Conservation (phyloP, 495 filamentous ascomycete species). For the Neurospora cerealis region DNA sequence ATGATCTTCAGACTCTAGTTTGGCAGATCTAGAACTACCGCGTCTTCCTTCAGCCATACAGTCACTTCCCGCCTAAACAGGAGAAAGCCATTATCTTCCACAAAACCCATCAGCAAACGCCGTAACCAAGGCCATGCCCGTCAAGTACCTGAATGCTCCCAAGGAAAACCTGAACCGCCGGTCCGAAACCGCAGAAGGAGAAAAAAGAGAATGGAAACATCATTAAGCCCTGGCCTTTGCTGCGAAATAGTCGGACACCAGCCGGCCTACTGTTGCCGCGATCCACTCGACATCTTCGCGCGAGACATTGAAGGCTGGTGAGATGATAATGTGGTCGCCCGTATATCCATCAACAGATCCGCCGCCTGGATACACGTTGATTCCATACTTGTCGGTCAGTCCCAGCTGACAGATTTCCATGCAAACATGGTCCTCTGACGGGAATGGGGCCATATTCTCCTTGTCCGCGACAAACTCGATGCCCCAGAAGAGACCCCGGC, state of each 20-base stretch:
- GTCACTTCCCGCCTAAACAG: neutral
- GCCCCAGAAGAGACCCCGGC: constrained; percentile 53
- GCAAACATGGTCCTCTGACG: constrained; percentile 27
- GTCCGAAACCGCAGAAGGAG: neutral
- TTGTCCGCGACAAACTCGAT: constrained; percentile 50
- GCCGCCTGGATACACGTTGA: constrained; percentile 60
- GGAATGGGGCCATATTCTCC: constrained; percentile 36
- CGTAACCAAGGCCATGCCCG: neutral
- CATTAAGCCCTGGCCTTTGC: neutral
- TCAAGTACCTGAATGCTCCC: neutral
- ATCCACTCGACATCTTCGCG: constrained; percentile 53
- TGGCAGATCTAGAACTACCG: neutral
- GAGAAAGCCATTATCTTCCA: neutral
- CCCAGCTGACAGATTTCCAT: constrained; percentile 45
- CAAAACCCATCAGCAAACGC: neutral
- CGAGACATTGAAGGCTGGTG: constrained; percentile 64
- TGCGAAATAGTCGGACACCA: constrained; percentile 26
- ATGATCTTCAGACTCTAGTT: neutral
- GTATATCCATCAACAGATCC: constrained; percentile 56
- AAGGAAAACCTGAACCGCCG: neutral
- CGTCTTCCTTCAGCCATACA: neutral
- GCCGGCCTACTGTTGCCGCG: constrained; percentile 27
- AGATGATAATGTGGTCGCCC: constrained; percentile 69
- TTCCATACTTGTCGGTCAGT: constrained; percentile 39
- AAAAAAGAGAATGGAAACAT: neutral